Evolutionary conservation across 2,329 filamentous ascomycete species (phyloP), one percentile per base, ranked within the genome.

Genomic region (Diplodia sapinea): DNA sequence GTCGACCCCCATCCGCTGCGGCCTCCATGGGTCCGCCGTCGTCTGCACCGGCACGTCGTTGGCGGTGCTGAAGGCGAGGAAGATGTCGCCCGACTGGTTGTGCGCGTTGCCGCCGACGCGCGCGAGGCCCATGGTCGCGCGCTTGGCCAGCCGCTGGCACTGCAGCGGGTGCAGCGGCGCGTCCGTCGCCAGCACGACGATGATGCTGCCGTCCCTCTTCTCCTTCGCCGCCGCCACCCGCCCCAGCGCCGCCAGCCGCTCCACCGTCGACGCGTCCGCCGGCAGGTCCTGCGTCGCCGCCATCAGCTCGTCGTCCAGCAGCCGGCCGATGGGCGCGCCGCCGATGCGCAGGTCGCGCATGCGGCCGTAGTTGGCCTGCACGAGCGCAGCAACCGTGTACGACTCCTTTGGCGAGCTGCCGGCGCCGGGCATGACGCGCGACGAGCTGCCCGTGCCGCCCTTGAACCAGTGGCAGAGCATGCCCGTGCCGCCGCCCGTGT

Each of bases 391-490:
- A 23, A 91, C 81, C 0, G 85, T 88, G 72, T 87, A 90, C n/a
- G 73, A 75, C 13, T 20, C 17, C 36, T 6, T 23, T 3, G 5
- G n/a, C 8, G 69, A 71, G 7, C 70, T 64, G 17, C 68, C 71
- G 7, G 55, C 64, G 20, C 70, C 72, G 4, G 75, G 73, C 0
- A 90, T 82, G 8, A 87, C 70, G 29, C 89, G 83, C 57, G 84
- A 88, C 71, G 84, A 85, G 0, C 84, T 88, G 1, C 88, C 88
- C 0, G 88, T 91, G 0, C 89, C 88, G 43, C 87, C 89, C 74
- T 90, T 90, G 79, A 87, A 89, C 70, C 83, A 84, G 72, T 89
- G 87, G 72, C 86, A 89, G 47, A 87, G 82, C 87, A 90, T 90
- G 15, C 88, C 88, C 0, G 88, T 88, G n/a, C 89, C 89, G 20